phyloP scores from a whole-genome alignment of 352 stramenopile species.

The Phytophthora foliorum region DNA sequence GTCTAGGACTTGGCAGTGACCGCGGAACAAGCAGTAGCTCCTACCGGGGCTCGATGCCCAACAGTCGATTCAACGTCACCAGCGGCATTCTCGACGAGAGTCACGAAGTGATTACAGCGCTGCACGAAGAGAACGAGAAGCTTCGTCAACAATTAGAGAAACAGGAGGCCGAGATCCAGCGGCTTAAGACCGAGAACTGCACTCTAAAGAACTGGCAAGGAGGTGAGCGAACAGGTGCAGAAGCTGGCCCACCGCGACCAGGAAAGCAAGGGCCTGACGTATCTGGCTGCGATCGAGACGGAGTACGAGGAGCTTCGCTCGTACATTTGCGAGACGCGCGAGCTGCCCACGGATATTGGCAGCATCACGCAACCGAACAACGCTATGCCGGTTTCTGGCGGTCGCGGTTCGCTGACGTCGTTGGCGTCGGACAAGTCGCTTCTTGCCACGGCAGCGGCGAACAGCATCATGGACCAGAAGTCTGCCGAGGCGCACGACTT shows the following conservation, averaged over 20 bases:
- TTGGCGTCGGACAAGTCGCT: constrained; percentile 55
- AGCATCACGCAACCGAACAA: constrained; percentile 47
- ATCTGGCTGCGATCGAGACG: constrained; percentile 78
- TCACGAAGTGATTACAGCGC: constrained; percentile 87
- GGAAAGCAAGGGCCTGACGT: constrained; percentile 87
- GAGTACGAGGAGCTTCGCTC: constrained; percentile 87
- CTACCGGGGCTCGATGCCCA: constrained; percentile 61
- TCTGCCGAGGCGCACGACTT: constrained; percentile 70
- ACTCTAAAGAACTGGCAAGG: constrained; percentile 88
- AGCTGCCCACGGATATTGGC: constrained; percentile 76
- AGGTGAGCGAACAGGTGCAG: constrained; percentile 89
- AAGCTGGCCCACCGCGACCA: constrained; percentile 88
- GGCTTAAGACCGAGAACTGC: constrained; percentile 81
- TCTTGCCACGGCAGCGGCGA: constrained; percentile 42
- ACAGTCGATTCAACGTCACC: constrained; percentile 65
- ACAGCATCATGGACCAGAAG: constrained; percentile 62
- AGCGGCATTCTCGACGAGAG: constrained; percentile 88
- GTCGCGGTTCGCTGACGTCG: constrained; percentile 41
- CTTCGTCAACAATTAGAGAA: constrained; percentile 78
- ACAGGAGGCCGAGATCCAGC: constrained; percentile 80
- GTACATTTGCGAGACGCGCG: constrained; percentile 83
- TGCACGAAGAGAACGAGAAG: constrained; percentile 87
- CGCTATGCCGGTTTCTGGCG: constrained; percentile 13
- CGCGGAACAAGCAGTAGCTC: constrained; percentile 42
- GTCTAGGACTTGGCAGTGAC: constrained; percentile 28